Base-by-base conservation (phyloP, 2,329 filamentous ascomycete genomes). In the Aplosporella prunicola region DNA sequence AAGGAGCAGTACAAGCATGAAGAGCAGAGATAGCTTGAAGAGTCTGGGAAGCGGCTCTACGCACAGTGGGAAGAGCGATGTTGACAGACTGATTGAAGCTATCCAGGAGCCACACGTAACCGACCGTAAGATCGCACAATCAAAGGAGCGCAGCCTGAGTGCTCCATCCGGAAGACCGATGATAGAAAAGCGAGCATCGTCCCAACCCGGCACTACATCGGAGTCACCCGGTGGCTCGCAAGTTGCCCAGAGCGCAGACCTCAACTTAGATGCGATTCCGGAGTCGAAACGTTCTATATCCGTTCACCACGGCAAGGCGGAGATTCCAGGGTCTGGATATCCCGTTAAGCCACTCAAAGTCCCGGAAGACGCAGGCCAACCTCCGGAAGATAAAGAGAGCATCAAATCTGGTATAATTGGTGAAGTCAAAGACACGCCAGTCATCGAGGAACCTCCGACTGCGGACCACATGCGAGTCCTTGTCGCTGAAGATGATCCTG, bases 401-500 rank as follows among this genome's bases (percentile, higher is more conserved):
- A 14, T 35, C 20, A 44, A 43, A 14, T 31, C 35, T 20, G 53
- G 56, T 3, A 48, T 60, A 2, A 32, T 58, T 2, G 56, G 55
- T 10, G 55, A 59, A 36, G 38, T 59, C 5, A 26, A 45, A 9
- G 47, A 49, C 20, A 47, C 18, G 36, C 26, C 49, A 5, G 45
- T 50, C n/a, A 38, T 43, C 13, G 4, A 40, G 10, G 18, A 14
- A 18, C 20, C 27, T 4, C 16, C 28, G 3, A 43, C 27, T 6
- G 46, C 62, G 1, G 57, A 68, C 2, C 59, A 71, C 24, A 64
- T 86, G 45, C 68, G 72, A 13, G 76, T 93, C 2, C 66, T 93
- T 15, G 76, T 93, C 23, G 87, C 87, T 0, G 87, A 93, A 52
- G 87, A 94, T 47, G 86, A 93, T 49, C 84, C 85, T 0, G 78